Conservation (phyloP, 305 asterid genomes). For the Fraxinus nigra region DNA sequence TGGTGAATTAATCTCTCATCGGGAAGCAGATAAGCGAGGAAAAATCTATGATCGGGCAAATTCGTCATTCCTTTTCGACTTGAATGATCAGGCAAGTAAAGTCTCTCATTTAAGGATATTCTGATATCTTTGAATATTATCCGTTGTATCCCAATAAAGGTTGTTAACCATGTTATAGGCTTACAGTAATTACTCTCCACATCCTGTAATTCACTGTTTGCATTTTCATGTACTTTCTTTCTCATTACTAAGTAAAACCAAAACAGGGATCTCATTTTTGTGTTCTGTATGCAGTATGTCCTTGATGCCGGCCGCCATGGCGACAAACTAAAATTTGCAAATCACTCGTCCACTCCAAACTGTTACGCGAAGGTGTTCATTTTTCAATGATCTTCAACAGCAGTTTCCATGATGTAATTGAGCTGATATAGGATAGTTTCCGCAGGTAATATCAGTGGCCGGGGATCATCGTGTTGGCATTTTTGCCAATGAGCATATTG, state of each 20-base stretch:
- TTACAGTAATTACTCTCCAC: neutral
- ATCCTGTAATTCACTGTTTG: neutral
- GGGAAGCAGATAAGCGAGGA: slow-evolving; percentile 99
- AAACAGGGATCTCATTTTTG: slow-evolving; percentile 11
- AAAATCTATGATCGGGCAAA: slow-evolving; percentile 92
- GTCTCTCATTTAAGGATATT: neutral
- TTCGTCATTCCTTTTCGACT: slow-evolving; percentile 92
- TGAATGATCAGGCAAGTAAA: slow-evolving; percentile 85
- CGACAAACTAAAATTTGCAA: slow-evolving; percentile 92
- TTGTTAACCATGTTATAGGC: neutral
- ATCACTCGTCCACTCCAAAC: slow-evolving; percentile 92
- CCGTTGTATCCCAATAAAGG: neutral
- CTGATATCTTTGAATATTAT: neutral
- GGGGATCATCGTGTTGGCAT: slow-evolving; percentile 99
- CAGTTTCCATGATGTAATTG: neutral
- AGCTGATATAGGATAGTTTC: slow-evolving; percentile 11
- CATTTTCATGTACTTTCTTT: neutral
- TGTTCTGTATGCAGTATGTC: slow-evolving; percentile 59
- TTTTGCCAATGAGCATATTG: slow-evolving; percentile 82
- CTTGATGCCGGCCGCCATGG: slow-evolving; percentile 97
- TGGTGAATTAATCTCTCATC: slow-evolving; percentile 94
- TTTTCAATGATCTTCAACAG: slow-evolving; percentile 6
- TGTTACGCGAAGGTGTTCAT: slow-evolving; percentile 80
- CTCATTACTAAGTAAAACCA: neutral
- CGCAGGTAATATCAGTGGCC: slow-evolving; percentile 83